Conservation (phyloP, 768 basidiomycete species). For the Termitomyces eurrhizus region DNA sequence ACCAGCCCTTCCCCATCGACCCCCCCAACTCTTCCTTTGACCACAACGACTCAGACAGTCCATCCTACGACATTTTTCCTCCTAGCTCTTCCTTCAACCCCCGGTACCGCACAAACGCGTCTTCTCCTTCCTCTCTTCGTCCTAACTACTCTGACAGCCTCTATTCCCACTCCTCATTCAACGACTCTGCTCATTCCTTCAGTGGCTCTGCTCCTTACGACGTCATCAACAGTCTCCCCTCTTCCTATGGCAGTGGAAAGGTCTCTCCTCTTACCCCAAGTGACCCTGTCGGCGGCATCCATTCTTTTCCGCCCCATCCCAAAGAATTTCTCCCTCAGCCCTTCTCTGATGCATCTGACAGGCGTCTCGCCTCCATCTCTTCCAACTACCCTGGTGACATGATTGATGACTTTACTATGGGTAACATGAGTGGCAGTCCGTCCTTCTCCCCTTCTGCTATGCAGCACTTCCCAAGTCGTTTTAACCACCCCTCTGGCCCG, state of each 20-base stretch:
- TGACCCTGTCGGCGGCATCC: slow-evolving; percentile 57
- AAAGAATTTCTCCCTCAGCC: slow-evolving; percentile 57
- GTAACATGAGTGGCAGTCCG: slow-evolving; percentile 40
- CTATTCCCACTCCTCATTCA: slow-evolving; percentile 57
- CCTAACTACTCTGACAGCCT: slow-evolving; percentile 54
- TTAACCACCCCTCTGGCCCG: slow-evolving; percentile 38
- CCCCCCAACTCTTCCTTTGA: slow-evolving; percentile 42
- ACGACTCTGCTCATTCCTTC: slow-evolving; percentile 58
- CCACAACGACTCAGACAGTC: slow-evolving; percentile 46
- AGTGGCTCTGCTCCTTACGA: slow-evolving; percentile 57
- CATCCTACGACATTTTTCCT: slow-evolving; percentile 63
- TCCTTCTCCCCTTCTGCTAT: slow-evolving; percentile 47
- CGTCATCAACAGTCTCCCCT: slow-evolving; percentile 57
- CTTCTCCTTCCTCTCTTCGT: slow-evolving; percentile 67
- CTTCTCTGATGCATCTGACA: slow-evolving; percentile 61
- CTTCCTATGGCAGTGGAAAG: slow-evolving; percentile 69
- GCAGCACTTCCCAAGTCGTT: slow-evolving; percentile 55
- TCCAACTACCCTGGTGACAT: slow-evolving; percentile 51
- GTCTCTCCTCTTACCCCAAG: slow-evolving; percentile 72
- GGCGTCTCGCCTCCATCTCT: slow-evolving; percentile 40
- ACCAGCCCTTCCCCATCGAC: slow-evolving; percentile 47
- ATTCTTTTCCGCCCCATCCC: slow-evolving; percentile 45
- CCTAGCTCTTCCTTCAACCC: slow-evolving; percentile 43
- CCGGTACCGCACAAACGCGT: slow-evolving; percentile 70
- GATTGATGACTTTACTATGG: slow-evolving; percentile 59